Conservation (phyloP, 306 rosid genomes). For the Cucumis cinereus region DNA sequence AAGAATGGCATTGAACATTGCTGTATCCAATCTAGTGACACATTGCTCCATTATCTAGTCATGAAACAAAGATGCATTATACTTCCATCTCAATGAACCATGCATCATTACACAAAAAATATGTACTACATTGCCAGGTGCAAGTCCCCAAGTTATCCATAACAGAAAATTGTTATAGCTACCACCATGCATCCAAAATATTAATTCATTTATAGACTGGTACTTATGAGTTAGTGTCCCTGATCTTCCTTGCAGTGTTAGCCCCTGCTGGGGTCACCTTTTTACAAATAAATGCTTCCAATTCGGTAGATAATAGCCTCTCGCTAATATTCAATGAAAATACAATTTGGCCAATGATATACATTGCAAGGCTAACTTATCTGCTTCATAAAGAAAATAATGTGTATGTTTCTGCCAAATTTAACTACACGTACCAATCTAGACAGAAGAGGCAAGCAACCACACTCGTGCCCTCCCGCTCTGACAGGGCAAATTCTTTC, state of each 20-base stretch:
- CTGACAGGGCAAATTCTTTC: constrained; percentile 91
- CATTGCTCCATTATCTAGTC: constrained; percentile 92
- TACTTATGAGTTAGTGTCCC: not conserved
- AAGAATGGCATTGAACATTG: constrained; percentile 97
- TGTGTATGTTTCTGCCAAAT: not conserved
- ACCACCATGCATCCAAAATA: not conserved
- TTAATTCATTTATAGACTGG: not conserved
- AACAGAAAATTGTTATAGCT: not conserved
- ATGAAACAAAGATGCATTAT: not conserved
- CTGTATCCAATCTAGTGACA: constrained; percentile 84
- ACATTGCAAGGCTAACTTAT: not conserved
- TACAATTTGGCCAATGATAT: not conserved
- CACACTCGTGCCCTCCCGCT: constrained; percentile 94
- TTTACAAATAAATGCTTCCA: not conserved
- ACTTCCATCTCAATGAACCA: not conserved
- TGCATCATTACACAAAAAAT: not conserved
- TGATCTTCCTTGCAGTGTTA: not conserved
- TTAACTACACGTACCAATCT: constrained; percentile 39
- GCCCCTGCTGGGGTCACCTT: not conserved
- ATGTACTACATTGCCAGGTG: not conserved
- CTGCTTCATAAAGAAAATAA: not conserved
- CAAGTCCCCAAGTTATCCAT: not conserved
- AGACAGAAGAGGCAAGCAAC: constrained; percentile 79
- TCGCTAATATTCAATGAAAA: no score
- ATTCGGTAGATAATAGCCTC: no score